These are phyloP conservation scores for Lactarius vividus DNA, from an alignment of 768 basidiomycete species.

Conservation along the genomic window DNA sequence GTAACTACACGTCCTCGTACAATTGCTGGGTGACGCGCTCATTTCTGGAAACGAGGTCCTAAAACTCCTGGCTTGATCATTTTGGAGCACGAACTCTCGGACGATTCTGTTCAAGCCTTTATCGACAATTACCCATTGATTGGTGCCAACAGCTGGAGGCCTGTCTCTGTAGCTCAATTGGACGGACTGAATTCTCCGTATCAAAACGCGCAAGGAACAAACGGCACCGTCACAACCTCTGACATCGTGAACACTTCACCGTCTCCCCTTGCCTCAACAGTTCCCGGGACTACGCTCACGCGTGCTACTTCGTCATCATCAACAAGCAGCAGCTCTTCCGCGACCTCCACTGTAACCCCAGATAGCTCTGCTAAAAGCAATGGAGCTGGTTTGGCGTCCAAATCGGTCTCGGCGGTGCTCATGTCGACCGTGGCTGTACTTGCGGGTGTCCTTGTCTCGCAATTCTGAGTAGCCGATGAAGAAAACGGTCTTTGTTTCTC, in stretches of 20 bases:
- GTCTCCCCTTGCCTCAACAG: too few relatives aligned
- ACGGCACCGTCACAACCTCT: conserved; percentile 10
- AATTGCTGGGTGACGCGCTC: background rate
- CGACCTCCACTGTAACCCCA: background rate
- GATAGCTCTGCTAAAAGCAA: background rate
- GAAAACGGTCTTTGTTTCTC: background rate
- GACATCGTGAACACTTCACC: background rate
- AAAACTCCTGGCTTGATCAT: conserved; percentile 42
- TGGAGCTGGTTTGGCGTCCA: background rate
- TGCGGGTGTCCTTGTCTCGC: background rate
- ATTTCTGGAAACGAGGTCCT: conserved; percentile 29
- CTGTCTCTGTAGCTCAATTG: conserved; percentile 16
- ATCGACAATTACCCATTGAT: conserved; percentile 20
- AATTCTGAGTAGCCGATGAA: background rate
- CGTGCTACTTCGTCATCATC: conserved; percentile 3
- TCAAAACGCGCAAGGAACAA: conserved; percentile 23
- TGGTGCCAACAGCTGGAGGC: conserved; percentile 17
- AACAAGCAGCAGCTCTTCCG: background rate
- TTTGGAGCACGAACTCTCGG: conserved; percentile 44
- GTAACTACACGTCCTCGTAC: conserved; percentile 3
- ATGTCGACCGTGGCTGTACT: background rate
- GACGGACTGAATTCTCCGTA: conserved; percentile 17
- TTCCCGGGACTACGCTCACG: background rate
- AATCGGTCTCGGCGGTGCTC: background rate
- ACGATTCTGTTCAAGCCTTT: conserved; percentile 29